Conservation (phyloP, 768 basidiomycete species). For the Podaxis sp. region DNA sequence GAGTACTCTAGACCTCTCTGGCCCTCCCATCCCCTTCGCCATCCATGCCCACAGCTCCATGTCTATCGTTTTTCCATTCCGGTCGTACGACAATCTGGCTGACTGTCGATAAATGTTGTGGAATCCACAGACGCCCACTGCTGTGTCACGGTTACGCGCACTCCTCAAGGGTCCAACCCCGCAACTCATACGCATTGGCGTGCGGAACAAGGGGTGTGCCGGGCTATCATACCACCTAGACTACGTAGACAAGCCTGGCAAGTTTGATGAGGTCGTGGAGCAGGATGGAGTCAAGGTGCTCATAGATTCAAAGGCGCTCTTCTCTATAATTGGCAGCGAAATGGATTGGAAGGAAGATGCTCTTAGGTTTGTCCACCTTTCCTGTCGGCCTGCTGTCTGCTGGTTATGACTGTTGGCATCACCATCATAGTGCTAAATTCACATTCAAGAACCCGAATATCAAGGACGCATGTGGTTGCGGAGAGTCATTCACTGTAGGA, state of each 20-base stretch:
- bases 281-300: constrained; percentile 93
- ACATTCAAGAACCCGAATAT: constrained; percentile 90
- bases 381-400: background rate
- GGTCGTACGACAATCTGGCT: background rate
- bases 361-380: constrained; percentile 57
- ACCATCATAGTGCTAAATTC: constrained; percentile 61
- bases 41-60: background rate
- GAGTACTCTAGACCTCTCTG: constrained; percentile 19
- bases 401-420: background rate
- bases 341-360: constrained; percentile 98
- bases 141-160: constrained; percentile 66
- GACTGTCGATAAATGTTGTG: background rate
- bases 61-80: constrained; percentile 4
- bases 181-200: constrained; percentile 90
- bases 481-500: constrained; percentile 80
- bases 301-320: constrained; percentile 95
- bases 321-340: constrained; percentile 96
- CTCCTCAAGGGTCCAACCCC: constrained; percentile 82
- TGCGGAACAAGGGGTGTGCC: constrained; percentile 97
- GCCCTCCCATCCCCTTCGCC: background rate
- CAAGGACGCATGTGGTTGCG: constrained; percentile 92
- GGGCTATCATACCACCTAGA: constrained; percentile 86
- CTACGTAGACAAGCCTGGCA: constrained; percentile 85
- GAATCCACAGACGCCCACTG: constrained; percentile 63
- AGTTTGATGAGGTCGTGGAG: constrained; percentile 94